These are phyloP conservation scores for Candida glucosophila DNA, from an alignment of 1,139 yeast species.

Conservation along the genomic window DNA sequence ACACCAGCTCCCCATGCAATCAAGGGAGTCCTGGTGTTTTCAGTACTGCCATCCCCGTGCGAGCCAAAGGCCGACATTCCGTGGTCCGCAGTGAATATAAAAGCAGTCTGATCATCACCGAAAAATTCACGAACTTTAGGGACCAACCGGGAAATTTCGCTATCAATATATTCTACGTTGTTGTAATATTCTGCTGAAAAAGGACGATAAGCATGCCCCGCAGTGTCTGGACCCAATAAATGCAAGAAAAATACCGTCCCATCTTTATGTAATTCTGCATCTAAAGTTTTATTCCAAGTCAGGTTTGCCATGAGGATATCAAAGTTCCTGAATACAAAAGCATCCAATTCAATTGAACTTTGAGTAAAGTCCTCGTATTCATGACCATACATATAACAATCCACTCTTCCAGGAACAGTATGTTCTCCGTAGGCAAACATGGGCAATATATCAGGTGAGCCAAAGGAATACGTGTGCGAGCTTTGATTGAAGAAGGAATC, in stretches of 20 bases:
- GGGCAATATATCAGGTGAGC: conserved; percentile 94
- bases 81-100: conserved; percentile 94
- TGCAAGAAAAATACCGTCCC: conserved; percentile 88
- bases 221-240: conserved; percentile 90
- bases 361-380: conserved; percentile 93
- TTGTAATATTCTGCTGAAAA: conserved; percentile 92
- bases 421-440: conserved; percentile 89
- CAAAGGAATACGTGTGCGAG: conserved; percentile 85
- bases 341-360: conserved; percentile 79
- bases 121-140: conserved; percentile 64
- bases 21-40: conserved; percentile 92
- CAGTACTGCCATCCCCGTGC: conserved; percentile 98
- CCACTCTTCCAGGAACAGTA: conserved; percentile 57
- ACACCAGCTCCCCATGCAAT: conserved; percentile 98
- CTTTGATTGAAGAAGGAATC: conserved; percentile 94
- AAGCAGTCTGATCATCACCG: conserved; percentile 80
- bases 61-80: conserved; percentile 99
- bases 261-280: conserved; percentile 58
- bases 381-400: conserved; percentile 91
- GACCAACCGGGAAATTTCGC: conserved; percentile 51
- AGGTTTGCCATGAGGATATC: conserved; percentile 63
- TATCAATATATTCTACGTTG: conserved; percentile 80
- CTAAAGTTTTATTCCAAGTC: conserved; percentile 44
- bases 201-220: conserved; percentile 95
- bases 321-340: conserved; percentile 77